These are phyloP conservation scores for Cryphonectria japonica DNA, from an alignment of 2,329 filamentous ascomycete species.

Conservation along the genomic window DNA sequence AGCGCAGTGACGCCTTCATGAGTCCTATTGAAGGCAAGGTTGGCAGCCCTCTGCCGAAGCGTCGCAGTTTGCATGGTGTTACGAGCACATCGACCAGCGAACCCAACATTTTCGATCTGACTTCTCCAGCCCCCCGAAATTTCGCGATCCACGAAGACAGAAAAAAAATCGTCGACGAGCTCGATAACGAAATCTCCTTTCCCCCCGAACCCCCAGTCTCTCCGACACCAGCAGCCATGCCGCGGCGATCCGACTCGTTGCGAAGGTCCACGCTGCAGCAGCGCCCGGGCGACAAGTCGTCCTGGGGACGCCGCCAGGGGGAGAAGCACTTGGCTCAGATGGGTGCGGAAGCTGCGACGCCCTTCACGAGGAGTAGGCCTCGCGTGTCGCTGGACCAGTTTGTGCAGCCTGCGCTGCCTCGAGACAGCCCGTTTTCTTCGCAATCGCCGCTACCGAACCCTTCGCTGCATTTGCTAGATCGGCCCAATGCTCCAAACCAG, in stretches of 20 bases:
- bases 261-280: slow-evolving; percentile 88
- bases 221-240: slow-evolving; percentile 58
- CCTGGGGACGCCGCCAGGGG: slow-evolving; percentile 62
- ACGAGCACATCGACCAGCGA: slow-evolving; percentile 63
- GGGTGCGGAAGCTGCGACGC: slow-evolving; percentile 58
- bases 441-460: slow-evolving; percentile 56
- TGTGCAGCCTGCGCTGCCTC: slow-evolving; percentile 59
- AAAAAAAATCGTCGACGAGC: slow-evolving; percentile 59
- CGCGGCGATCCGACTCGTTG: slow-evolving; percentile 75
- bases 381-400: slow-evolving; percentile 82
- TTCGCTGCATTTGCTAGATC: slow-evolving; percentile 55
- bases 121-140: slow-evolving; percentile 42
- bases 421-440: slow-evolving; percentile 67
- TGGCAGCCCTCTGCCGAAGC: slow-evolving; percentile 87
- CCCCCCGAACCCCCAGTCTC: slow-evolving; percentile 48
- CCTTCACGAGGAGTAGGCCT: slow-evolving; percentile 64
- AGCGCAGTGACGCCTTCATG: slow-evolving; percentile 90
- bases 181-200: slow-evolving; percentile 43
- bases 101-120: slow-evolving; percentile 78
- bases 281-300: slow-evolving; percentile 71
- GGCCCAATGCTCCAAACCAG: slow-evolving; percentile 47
- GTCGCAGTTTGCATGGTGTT: slow-evolving; percentile 81
- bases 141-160: slow-evolving; percentile 53
- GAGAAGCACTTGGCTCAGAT: slow-evolving; percentile 59
- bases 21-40: slow-evolving; percentile 77